phyloP scores from a whole-genome alignment of 352 stramenopile genomes.

The Phytophthora sp. region DNA sequence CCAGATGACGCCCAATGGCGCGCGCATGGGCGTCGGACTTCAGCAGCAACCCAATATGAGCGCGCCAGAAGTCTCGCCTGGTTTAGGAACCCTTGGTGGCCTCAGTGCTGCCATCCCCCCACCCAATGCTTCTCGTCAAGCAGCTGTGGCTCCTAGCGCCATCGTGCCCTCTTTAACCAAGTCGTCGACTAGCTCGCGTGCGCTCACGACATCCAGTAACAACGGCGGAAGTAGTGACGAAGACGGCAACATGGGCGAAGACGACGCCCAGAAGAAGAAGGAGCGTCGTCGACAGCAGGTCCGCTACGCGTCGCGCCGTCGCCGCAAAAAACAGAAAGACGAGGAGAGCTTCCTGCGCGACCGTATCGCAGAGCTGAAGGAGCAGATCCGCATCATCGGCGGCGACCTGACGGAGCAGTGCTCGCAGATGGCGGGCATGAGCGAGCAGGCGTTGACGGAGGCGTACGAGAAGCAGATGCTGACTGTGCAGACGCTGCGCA shows the following conservation, averaged over 20 bases:
- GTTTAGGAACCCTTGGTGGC: slow-evolving; percentile 16
- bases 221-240: slow-evolving; percentile 65
- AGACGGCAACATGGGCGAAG: slow-evolving; percentile 50
- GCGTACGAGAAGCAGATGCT: slow-evolving; percentile 86
- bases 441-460: slow-evolving; percentile 76
- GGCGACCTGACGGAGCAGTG: slow-evolving; percentile 78
- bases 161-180: slow-evolving; percentile 47
- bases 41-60: slow-evolving; percentile 28
- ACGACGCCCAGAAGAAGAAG: slow-evolving; percentile 79
- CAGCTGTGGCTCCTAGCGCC: slow-evolving; percentile 30
- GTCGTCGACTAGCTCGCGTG: slow-evolving; percentile 42
- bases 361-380: slow-evolving; percentile 84
- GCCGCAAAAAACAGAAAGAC: slow-evolving; percentile 87
- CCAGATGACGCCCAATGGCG: slow-evolving; percentile 30
- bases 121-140: slow-evolving; percentile 8
- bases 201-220: slow-evolving; percentile 52
- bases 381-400: slow-evolving; percentile 86
- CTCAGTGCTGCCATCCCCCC: slow-evolving; percentile 14
- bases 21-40: slow-evolving; percentile 26
- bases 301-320: slow-evolving; percentile 76
- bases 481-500: slow-evolving; percentile 78
- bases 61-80: not conserved
- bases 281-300: slow-evolving; percentile 81
- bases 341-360: slow-evolving; percentile 82
- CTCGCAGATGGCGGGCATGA: slow-evolving; percentile 84